Conservation (phyloP, 1,139 yeast genomes). For the Hemisphaericaspora xylofermentans region DNA sequence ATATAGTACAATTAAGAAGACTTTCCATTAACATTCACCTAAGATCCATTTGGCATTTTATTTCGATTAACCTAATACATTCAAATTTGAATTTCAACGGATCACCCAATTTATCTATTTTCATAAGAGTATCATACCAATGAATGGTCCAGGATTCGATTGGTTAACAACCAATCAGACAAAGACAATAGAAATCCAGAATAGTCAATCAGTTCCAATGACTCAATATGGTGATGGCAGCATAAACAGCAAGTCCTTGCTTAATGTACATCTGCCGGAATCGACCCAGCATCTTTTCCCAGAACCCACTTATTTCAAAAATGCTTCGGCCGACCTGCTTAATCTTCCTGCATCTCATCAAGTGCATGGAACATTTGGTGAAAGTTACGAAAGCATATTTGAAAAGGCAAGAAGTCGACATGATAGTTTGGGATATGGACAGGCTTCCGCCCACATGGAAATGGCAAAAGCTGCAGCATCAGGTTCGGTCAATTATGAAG, state of each 20-base stretch:
- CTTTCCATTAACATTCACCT: too few relatives aligned
- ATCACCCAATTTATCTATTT: not conserved
- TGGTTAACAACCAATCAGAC: constrained; percentile 18
- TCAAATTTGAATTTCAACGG: not conserved
- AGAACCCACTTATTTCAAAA: constrained; percentile 12
- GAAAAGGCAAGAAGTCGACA: constrained; percentile 6
- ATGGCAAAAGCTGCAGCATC: not conserved
- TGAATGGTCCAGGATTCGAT: constrained; percentile 19
- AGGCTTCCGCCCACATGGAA: constrained; percentile 1
- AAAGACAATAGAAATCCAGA: not conserved
- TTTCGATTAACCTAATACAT: not conserved
- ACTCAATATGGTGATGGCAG: not conserved
- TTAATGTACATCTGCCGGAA: not conserved
- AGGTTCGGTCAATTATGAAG: not conserved
- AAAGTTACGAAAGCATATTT: constrained; percentile 5
- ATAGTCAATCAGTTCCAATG: not conserved
- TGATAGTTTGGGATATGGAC: constrained; percentile 2
- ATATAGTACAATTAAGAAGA: too few relatives aligned
- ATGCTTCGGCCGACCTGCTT: constrained; percentile 17
- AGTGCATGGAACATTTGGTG: constrained; percentile 5
- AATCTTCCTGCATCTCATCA: not conserved
- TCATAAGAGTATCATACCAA: not conserved
- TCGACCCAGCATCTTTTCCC: constrained; percentile 11
- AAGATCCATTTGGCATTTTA: too few relatives aligned
- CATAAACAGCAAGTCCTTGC: not conserved